phyloP scores from a whole-genome alignment of 164 flowering plant species.

The Vitis cinerea region DNA sequence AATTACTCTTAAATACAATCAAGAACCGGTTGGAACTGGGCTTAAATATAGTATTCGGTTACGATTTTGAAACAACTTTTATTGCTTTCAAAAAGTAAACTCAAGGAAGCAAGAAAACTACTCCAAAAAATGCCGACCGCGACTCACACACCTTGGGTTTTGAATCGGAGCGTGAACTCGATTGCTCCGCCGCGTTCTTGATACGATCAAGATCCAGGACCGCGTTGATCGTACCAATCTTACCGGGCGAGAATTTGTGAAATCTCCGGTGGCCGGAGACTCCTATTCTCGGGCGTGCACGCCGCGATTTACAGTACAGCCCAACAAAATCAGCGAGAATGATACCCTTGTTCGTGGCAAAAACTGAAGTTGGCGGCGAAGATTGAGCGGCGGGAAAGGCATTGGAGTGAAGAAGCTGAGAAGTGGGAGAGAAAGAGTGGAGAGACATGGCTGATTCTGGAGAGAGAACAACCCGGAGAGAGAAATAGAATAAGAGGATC shows the following conservation, averaged over 20 bases:
- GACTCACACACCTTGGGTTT: slow-evolving; percentile 31
- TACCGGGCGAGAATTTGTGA: slow-evolving; percentile 7
- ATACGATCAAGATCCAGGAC: slow-evolving; percentile 46
- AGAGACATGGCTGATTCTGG: slow-evolving; percentile 29
- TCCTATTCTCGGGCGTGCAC: slow-evolving; percentile 29
- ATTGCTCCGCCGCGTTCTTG: slow-evolving; percentile 13
- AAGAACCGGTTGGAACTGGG: too few species aligned
- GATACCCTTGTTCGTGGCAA: slow-evolving; percentile 25
- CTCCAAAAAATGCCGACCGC: too few species aligned
- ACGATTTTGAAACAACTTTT: too few species aligned
- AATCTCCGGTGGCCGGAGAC: slow-evolving; percentile 12
- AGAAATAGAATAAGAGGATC: neutral
- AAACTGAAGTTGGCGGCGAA: slow-evolving; percentile 16
- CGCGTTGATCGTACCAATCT: slow-evolving; percentile 32
- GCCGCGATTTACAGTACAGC: slow-evolving; percentile 35
- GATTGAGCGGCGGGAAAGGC: slow-evolving; percentile 11
- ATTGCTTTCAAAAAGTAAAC: too few species aligned
- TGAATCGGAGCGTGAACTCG: slow-evolving; percentile 7
- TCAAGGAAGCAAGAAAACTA: too few species aligned
- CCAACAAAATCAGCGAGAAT: slow-evolving; percentile 49
- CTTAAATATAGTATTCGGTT: too few species aligned
- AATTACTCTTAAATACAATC: too few species aligned
- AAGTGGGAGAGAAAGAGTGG: slow-evolving; percentile 30
- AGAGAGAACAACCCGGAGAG: neutral
- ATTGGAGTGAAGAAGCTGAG: slow-evolving; percentile 35